Conservation (phyloP, 164 flowering plant genomes). For the Liriodendron chinense region DNA sequence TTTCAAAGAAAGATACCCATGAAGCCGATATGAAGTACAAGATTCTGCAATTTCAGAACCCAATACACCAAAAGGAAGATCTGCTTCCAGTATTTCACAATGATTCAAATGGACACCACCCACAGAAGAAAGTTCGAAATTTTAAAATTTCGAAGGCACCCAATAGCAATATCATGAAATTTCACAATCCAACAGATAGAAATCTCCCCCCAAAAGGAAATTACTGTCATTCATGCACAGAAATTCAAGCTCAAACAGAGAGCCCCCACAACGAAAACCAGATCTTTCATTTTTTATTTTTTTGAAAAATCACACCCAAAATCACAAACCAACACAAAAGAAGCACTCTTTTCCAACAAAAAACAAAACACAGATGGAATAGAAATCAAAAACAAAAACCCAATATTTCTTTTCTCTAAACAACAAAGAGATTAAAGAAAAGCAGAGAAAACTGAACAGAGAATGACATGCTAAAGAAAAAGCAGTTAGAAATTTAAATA, state of each 20-base stretch:
- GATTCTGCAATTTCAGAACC: not conserved
- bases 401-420: not conserved
- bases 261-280: not conserved
- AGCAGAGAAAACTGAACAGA: not conserved
- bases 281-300: not conserved
- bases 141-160: not conserved
- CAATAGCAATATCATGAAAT: not conserved
- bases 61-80: not conserved
- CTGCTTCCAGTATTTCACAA: not conserved
- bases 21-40: not conserved
- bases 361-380: not conserved
- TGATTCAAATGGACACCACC: not conserved
- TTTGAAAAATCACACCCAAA: not conserved
- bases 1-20: not conserved
- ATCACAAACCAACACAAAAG: not conserved
- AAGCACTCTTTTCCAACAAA: not conserved
- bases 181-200: not conserved
- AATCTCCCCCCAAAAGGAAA: not conserved
- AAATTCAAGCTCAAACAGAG: not conserved
- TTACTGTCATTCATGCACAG: not conserved
- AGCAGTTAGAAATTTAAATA: not conserved
- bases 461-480: not conserved
- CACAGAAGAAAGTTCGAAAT: not conserved
- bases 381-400: not conserved
- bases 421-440: not conserved